Evolutionary conservation across 306 rosid species (phyloP), one percentile per base, ranked within the genome.

Genomic region (Corylus americana): DNA sequence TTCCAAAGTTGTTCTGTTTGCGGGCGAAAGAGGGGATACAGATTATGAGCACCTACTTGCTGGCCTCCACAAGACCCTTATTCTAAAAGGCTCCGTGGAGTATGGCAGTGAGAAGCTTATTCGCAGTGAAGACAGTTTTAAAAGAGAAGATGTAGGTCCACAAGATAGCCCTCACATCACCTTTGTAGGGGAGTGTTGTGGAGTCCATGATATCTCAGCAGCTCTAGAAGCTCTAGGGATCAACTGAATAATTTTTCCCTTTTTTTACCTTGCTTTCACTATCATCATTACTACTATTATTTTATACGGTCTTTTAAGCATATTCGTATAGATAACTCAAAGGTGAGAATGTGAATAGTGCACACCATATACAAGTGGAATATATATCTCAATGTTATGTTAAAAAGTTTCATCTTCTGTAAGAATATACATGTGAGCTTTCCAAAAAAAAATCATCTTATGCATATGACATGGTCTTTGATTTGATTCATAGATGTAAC

Each of bases 11-110:
- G 87, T 81, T 14, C 83, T 87, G 57, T 77, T 93, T 74, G 86
- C 83, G 8, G 97, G 97, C 70, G 94, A 91, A 82, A 88, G 77
- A 74, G 97, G 96, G 10, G 96, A 93, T 74, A 91, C 97, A 39
- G 96, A 91, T 80, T 81, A 81, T 62, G 94, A 93, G 77, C 87
- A 91, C 73, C 85, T 92, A 9, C 79, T 91, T 74, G 87, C 85
- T 49, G 97, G 97, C 62, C 77, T 88, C 74, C 96, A 93, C 69
- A 93, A 85, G 85, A 91, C 92, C 54, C 13, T 93, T 37, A 84
- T 93, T 71, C 70, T 88, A 77, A 85, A 27, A 80, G 92, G 89
- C 12, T 82, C 86, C 5, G 90, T 85, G 47, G 91, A 91, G 78
- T 74, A 74, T 76, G 94, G 94, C 75, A 85, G 96, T 73, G 96